Base-by-base conservation (phyloP, 2,329 filamentous ascomycete genomes). In the Eurotiales sp. region DNA sequence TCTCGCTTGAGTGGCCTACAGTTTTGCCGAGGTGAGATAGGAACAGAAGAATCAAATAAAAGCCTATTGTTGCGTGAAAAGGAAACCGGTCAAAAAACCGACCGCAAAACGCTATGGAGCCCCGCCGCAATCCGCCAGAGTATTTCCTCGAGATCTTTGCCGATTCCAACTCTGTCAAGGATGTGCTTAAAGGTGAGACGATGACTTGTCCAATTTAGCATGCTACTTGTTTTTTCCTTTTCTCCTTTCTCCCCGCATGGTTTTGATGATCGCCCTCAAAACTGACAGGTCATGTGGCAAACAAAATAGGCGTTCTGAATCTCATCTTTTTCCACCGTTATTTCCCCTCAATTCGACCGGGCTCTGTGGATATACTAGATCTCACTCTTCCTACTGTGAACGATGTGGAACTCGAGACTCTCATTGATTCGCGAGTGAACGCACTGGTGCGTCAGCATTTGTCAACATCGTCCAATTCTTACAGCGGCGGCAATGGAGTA, bases 261-360 rank as follows among this genome's bases (percentile, higher is more conserved):
- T 36, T n/a, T 36, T 21, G 22, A 41, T 15, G 37, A n/a, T n/a
- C n/a, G n/a, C n/a, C 22, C 8, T 29, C 12, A 27, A 22, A 8
- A 37, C 4, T 11, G 45, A n/a, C 34, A 42, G n/a, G n/a, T 55
- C 12, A 27, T 41, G 17, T 23, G 19, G 49, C 19, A 47, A 23
- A 23, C 11, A 32, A 36, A 63, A n/a, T n/a, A 95, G 92, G 88
- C 57, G 88, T 96, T 68, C 81, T 97, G 45, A 91, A 96, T 71
- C 95, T 91, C 46, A 96, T 97, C 70, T 99, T 97, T 83, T 97
- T 97, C 80, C 91, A 96, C 76, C 87, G 93, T 65, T 95, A 92
- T 81, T 96, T 97, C 77, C 90, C 90, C 52, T 85, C 89, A 53
- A 81, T 96, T 61, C 77, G 82, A 37, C 92, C 93, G 5, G 82